Evolutionary conservation across 176 grass and related monocot species (phyloP), one percentile per base, ranked within the genome.

Genomic region (Paspalum notatum): DNA sequence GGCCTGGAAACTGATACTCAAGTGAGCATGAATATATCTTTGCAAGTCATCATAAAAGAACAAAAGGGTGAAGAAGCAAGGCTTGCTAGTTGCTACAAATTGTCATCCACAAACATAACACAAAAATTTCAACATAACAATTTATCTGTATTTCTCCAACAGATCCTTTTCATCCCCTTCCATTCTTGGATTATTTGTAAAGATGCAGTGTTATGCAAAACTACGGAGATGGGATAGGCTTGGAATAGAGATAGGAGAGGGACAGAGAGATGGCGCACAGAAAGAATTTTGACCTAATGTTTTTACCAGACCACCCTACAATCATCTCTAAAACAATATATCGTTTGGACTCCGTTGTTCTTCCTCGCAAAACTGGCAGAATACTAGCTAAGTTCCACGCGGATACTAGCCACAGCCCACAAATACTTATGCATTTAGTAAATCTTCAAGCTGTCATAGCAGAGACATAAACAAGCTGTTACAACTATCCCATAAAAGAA

Each of bases 261-360:
- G 13, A 3, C 73, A 45, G 24, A 20, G 2, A 26, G n/a, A 42
- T 42, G 18, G 27, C 2, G 3, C 18, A 64, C 3, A 82, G 14
- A 63, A 47, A 62, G 15, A 46, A 9, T 16, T 59, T 51, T 39
- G 60, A 67, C 12, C 1, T 66, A 55, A 14, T 45, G 43, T 25
- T 11, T 48, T 68, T 39, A 48, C 25, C 32, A 32, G 32, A 32
- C 46, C 73, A 50, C 22, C 52, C 56, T 80, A 25, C 51, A 68
- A 66, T 57, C 41, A 40, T 66, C 20, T 86, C n/a, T 58, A 66
- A 27, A 80, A 64, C 8, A 63, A 80, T 26, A 20, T 81, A 44
- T 20, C 66, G 53, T 16, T 37, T 32, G 5, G 67, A 26, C 12
- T 56, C 42, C 25, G 16, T 68, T 59, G 18, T 55, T 47, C 64